Base-by-base conservation (phyloP, 805 yeast genomes). In the Candida nonsorbophila region DNA sequence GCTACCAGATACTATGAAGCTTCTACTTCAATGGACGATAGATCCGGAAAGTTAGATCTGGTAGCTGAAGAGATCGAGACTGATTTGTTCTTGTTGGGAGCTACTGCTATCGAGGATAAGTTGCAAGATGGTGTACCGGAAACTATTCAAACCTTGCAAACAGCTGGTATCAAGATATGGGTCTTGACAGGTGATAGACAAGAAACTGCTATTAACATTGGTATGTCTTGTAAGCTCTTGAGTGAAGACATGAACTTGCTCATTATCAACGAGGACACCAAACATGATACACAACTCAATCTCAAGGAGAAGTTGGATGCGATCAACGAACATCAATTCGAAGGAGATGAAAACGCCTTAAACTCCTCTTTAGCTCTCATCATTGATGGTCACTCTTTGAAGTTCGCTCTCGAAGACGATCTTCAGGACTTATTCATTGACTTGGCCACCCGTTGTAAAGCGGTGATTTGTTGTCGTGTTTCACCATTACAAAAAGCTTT, bases 51-150 rank as follows among this genome's bases (percentile, higher is more conserved):
- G 47, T 63, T 94, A 32, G 97, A 88, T 48, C 84, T 72, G 6
- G 94, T 83, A 8, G 97, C 98, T 1, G 95, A 90, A 47, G 44
- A 77, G 31, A 87, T 92, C 38, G 99, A 92, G 54, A 71, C 65
- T 20, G 81, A 84, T 37, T 61, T 92, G 41, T 79, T 79, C 37
- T 59, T 92, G 22, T 62, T 92, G 11, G 99, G 99, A 22, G 97
- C 97, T 2, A 94, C 98, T 20, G 99, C 98, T 1, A 92, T 92
- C 51, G 99, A 92, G 54, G 99, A 92, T 54, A 90, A 92, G 51
- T 65, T 92, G 27, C 99, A 92, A 61, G 97, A 90, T 34, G 98
- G 97, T 22, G 99, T 92, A 13, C 97, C 99, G 2, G 98, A 92
- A 42, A 87, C 98, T 1, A 94, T 92, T 37, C 92, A 85, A 41